phyloP scores from a whole-genome alignment of 2,329 filamentous ascomycete species.

The Ustulina deusta region DNA sequence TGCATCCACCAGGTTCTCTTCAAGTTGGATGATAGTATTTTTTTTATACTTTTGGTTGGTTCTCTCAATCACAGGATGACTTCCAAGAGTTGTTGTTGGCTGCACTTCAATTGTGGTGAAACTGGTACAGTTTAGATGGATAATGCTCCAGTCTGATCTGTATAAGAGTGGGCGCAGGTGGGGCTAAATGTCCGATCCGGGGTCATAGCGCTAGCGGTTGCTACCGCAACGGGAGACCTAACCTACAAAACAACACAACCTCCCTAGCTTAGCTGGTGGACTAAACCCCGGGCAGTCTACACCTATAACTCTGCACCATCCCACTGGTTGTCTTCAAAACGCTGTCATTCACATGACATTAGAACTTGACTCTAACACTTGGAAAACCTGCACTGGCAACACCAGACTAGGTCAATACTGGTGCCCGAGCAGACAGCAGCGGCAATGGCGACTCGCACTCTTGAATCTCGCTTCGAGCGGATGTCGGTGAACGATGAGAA shows the following conservation, averaged over 20 bases:
- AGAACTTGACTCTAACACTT: background rate
- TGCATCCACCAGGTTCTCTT: background rate
- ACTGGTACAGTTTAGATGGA: background rate
- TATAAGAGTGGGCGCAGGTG: background rate
- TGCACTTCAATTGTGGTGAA: background rate
- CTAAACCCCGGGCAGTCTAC: background rate
- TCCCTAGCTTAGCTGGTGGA: background rate
- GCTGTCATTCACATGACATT: background rate
- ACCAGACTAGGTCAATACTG: background rate
- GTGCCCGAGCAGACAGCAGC: background rate
- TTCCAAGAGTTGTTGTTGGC: background rate
- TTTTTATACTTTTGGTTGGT: no score
- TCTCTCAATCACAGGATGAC: no score
- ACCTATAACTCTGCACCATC: conserved; percentile 11
- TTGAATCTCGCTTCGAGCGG: conserved; percentile 91
- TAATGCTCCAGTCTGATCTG: background rate
- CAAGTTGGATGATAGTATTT: no score
- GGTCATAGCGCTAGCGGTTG: conserved; percentile 22
- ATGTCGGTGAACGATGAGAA: conserved; percentile 93
- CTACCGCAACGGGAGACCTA: conserved; percentile 17
- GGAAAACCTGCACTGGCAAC: background rate
- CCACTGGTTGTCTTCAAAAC: background rate
- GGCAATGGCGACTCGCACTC: conserved; percentile 76
- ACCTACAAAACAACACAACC: conserved; percentile 36
- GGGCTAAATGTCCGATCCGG: conserved; percentile 6